Percentiles rank a stretch among this genome's conserved stretches.
Evolutionary conservation across 306 rosid species (phyloP).

Genomic region (Trifolium dubium): DNA sequence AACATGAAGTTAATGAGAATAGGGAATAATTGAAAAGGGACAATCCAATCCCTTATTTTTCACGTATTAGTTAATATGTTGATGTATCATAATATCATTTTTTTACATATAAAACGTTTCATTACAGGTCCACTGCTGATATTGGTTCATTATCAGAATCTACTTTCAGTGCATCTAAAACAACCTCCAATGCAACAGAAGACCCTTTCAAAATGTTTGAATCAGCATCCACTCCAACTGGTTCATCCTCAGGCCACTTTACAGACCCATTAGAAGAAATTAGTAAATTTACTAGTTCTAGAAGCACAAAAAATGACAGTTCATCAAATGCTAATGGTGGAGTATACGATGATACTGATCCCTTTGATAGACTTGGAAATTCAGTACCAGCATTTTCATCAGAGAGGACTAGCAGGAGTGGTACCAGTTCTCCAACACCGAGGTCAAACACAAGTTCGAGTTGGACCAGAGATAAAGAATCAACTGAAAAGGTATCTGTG

Average conservation of each 20-base stretch:
- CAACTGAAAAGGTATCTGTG: constrained; percentile 53
- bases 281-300: constrained; percentile 66
- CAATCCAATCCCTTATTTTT: constrained; percentile 31
- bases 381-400: constrained; percentile 72
- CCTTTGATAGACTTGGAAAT: constrained; percentile 79
- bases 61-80: constrained; percentile 29
- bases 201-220: constrained; percentile 72
- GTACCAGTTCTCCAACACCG: constrained; percentile 53
- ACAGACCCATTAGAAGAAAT: constrained; percentile 75
- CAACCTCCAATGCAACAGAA: constrained; percentile 55
- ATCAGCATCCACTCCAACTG: constrained; percentile 48
- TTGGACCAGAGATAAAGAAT: constrained; percentile 60
- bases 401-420: constrained; percentile 63
- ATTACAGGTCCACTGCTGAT: constrained; percentile 71
- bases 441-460: constrained; percentile 57
- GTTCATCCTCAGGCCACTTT: constrained; percentile 55
- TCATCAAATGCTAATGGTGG: constrained; percentile 58
- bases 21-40: constrained; percentile 14
- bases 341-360: constrained; percentile 70
- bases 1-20: constrained; percentile 23
- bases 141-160: constrained; percentile 66
- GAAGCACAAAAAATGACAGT: constrained; percentile 55
- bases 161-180: constrained; percentile 50
- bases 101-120: constrained; percentile 40
- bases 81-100: constrained; percentile 29